Evolutionary conservation across 139 green algal genomes (phyloP).

Genomic region (Trebouxia sp.): DNA sequence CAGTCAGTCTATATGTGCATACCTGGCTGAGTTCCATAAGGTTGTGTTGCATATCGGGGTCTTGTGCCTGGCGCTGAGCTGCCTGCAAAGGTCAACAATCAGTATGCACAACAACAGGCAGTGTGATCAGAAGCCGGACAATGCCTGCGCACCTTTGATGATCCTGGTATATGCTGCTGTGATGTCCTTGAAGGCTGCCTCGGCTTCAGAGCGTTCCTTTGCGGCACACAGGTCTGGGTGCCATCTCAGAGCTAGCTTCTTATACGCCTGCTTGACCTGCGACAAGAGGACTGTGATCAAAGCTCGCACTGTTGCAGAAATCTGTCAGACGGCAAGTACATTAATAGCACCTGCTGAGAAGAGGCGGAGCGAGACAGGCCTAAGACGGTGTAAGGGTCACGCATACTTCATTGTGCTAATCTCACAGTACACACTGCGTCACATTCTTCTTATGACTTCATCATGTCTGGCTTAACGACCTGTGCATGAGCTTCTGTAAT

Average conservation of each 20-base stretch:
- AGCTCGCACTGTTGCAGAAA: too few relatives aligned
- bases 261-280: constrained; percentile 36
- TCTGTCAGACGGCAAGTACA: too few relatives aligned
- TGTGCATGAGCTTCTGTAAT: too few relatives aligned
- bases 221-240: constrained; percentile 29
- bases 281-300: too few relatives aligned
- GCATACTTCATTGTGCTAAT: constrained; percentile 19
- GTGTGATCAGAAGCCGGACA: too few relatives aligned
- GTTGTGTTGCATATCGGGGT: background rate
- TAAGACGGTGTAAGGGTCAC: constrained; percentile 26
- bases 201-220: background rate
- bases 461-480: too few relatives aligned
- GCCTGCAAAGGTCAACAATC: background rate
- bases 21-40: too few relatives aligned
- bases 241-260: background rate
- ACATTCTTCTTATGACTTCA: too few relatives aligned
- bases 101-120: background rate
- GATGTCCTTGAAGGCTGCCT: constrained; percentile 24
- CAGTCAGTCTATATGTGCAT: too few relatives aligned
- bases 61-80: background rate
- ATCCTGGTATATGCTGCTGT: constrained; percentile 22
- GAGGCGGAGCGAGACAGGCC: background rate
- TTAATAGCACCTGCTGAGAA: background rate
- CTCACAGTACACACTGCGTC: too few relatives aligned
- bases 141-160: background rate